Evolutionary conservation across 163 green algal genomes (phyloP).

Genomic region (Volvox carteri): DNA sequence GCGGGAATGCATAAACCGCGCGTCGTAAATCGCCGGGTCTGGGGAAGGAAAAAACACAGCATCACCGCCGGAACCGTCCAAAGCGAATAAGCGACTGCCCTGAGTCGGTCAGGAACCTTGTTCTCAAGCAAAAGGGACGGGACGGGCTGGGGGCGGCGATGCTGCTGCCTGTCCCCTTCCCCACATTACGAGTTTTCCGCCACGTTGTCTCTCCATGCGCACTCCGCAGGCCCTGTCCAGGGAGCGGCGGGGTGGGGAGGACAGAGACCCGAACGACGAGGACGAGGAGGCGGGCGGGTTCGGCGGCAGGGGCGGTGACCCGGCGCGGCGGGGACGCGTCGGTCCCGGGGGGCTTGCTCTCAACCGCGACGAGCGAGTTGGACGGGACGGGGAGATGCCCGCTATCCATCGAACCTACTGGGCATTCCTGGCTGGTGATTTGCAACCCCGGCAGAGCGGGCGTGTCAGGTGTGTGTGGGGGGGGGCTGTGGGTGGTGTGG

Average conservation of each 20-base stretch:
- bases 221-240: slow-evolving; percentile 1
- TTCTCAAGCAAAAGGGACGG: no score
- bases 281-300: not conserved
- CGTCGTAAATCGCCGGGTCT: no score
- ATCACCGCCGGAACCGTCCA: no score
- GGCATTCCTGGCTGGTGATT: slow-evolving; percentile 47
- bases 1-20: no score
- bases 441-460: slow-evolving; percentile 23
- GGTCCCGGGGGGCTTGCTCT: not conserved
- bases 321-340: not conserved
- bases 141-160: no score
- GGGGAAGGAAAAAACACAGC: no score
- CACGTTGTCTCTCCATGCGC: no score
- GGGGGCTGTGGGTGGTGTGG: no score
- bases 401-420: slow-evolving; percentile 15
- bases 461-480: slow-evolving; percentile 36
- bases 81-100: no score
- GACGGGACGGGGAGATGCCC: not conserved
- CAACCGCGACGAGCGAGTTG: not conserved
- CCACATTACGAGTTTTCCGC: no score
- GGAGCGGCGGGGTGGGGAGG: not conserved
- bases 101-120: no score
- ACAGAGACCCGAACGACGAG: not conserved
- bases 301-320: not conserved
- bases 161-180: no score